Evolutionary conservation across 345 rosid genomes (phyloP).

Genomic region (Abelmoschus esculentus): DNA sequence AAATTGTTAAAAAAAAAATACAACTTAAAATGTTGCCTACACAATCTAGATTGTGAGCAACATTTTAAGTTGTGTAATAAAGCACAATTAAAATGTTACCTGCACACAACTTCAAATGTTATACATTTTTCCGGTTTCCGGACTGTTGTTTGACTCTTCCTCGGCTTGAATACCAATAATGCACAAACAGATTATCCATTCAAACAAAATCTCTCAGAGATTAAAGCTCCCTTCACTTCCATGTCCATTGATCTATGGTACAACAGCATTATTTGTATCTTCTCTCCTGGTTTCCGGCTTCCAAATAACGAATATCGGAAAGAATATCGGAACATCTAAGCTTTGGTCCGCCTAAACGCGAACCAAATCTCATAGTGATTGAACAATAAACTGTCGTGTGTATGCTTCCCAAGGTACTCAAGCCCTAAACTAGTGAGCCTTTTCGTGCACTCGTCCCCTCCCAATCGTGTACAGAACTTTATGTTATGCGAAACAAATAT

Average conservation of each 20-base stretch:
- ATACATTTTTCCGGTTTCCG: no score
- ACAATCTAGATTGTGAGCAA: no score
- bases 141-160: no score
- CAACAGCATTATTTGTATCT: background rate
- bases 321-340: conserved; percentile 17
- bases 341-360: conserved; percentile 53
- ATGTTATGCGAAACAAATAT: conserved; percentile 90
- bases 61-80: no score
- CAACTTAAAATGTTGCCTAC: no score
- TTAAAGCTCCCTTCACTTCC: background rate
- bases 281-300: background rate
- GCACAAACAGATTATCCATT: no score
- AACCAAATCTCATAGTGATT: conserved; percentile 97
- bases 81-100: no score
- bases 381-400: conserved; percentile 85
- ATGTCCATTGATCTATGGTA: conserved; percentile 4
- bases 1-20: no score
- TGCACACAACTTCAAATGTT: no score
- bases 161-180: no score
- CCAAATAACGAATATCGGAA: conserved; percentile 1
- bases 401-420: conserved; percentile 60
- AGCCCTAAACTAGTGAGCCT: conserved; percentile 71
- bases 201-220: no score
- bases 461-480: conserved; percentile 81
- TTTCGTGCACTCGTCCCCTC: conserved; percentile 68